A percentile compares a stretch with the other conserved stretches of the same genome.
Conservation (phyloP, 2,329 filamentous ascomycete genomes). For the Alternaria metachromatica region DNA sequence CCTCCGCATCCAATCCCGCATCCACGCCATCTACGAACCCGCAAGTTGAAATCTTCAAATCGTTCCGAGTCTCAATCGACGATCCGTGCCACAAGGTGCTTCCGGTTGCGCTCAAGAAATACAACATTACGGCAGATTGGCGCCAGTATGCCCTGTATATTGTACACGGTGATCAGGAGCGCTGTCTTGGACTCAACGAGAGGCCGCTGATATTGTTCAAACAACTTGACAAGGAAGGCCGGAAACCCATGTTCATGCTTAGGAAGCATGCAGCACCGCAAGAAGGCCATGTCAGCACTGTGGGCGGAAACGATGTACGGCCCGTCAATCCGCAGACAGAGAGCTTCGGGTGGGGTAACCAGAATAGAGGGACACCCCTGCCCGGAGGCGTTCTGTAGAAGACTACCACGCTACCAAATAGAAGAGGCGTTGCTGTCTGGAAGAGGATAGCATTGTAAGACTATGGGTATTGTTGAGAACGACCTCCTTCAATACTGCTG, state of each 20-base stretch:
- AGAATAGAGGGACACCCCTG: conserved; percentile 33
- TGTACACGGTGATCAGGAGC: conserved; percentile 97
- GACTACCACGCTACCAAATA: neutral
- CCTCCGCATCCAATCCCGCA: conserved; percentile 27
- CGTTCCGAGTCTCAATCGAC: conserved; percentile 96
- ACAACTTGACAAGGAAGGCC: conserved; percentile 93
- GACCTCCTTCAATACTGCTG: neutral
- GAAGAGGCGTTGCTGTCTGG: neutral
- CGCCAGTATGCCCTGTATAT: conserved; percentile 98
- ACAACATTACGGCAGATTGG: conserved; percentile 98
- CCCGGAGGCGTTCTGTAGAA: conserved; percentile 32
- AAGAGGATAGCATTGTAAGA: conserved; percentile 8
- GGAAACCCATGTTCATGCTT: conserved; percentile 99
- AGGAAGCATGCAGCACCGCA: conserved; percentile 67
- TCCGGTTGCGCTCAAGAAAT: conserved; percentile 93
- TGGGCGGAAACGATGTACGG: conserved; percentile 44
- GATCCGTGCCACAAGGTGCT: conserved; percentile 98
- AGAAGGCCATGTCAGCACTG: conserved; percentile 54
- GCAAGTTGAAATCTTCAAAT: conserved; percentile 95
- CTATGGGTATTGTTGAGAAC: neutral
- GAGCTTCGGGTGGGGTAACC: conserved; percentile 32
- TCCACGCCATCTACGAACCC: conserved; percentile 50
- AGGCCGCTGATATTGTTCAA: conserved; percentile 96
- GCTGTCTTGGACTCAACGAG: conserved; percentile 89
- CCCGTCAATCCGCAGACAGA: conserved; percentile 28